Evolutionary conservation across 106 monocot genomes (phyloP), one percentile per base, ranked within the genome.

Genomic region (Posidonia australis): DNA sequence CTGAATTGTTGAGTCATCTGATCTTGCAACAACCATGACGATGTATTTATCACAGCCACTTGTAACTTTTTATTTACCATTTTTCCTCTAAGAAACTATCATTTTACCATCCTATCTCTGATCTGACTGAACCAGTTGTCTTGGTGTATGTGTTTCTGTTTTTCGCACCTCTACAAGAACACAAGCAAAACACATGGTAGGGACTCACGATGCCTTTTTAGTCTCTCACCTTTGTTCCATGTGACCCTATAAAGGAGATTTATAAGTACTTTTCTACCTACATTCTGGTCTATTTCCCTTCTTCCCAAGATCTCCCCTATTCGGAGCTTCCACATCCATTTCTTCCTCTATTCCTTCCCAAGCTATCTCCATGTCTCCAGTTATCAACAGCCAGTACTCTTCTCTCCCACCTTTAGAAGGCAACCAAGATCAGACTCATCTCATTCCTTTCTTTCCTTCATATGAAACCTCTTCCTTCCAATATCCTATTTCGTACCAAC

Each of bases 391-490:
- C 19, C 4, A 51, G 21, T 32, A 32, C 21, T 52, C 32, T 36
- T 52, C 30, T 19, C 66, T 52, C 32, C 51, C 52, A 31, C 66
- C 29, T 52, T 32, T 52, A 32, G 47, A 45, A 32, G 46, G 23
- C 20, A 47, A 26, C 16, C 58, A 62, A 27, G 66, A 51, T 19
- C 28, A 32, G 17, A 20, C 42, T 14, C 21, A 55, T 11, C 55
- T 68, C 20, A 54, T 54, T 55, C 56, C 54, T 54, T 68, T 68
- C 67, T 57, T 68, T n/a, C 59, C 69, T 29, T 9, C 69, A 20
- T 61, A 61, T 13, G 19, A 61, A 44, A 36, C 58, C 58, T 36
- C 32, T 13, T 30, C 1, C 54, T 55, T 55, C 54, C 54, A 21
- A 10, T 43, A 61, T 22, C 36, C 19, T 10, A 61, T 61, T 21